These are phyloP conservation scores for Salix dunnii DNA, from an alignment of 345 rosid species.

Conservation along the genomic window DNA sequence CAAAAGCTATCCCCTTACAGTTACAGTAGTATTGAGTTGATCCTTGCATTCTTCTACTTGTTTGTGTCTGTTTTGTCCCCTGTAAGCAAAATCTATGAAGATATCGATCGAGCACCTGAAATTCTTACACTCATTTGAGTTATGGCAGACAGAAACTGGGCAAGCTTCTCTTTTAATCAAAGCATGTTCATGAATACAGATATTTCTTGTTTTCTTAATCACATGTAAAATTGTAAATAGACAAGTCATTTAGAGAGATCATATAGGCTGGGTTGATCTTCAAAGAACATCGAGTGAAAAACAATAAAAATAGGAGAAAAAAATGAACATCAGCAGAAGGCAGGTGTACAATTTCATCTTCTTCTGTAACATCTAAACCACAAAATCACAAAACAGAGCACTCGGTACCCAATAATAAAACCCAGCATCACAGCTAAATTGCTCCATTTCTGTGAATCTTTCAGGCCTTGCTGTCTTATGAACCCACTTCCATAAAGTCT, in stretches of 20 bases:
- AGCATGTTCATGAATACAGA: background rate
- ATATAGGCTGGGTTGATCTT: background rate
- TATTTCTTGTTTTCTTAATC: background rate
- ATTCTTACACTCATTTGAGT: background rate
- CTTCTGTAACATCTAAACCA: conserved; percentile 63
- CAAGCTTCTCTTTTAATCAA: background rate
- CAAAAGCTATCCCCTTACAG: too few species aligned
- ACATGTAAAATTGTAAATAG: background rate
- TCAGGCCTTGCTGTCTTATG: conserved; percentile 54
- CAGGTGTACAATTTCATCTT: conserved; percentile 22
- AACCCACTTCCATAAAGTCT: conserved; percentile 42
- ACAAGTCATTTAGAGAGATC: background rate
- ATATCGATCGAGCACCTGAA: background rate
- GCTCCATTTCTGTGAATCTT: conserved; percentile 68
- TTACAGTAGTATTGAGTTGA: background rate
- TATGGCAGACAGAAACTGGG: background rate
- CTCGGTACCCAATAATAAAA: conserved; percentile 72
- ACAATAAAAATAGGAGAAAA: background rate
- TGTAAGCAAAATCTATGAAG: background rate
- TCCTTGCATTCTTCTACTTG: background rate
- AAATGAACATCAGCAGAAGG: background rate
- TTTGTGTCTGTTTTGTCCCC: background rate
- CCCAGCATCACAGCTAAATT: conserved; percentile 66
- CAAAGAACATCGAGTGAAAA: background rate
- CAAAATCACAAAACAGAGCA: conserved; percentile 63